phyloP scores from a whole-genome alignment of 192 early-diverging fungal species.

The Jimgerdemannia flammicorona region DNA sequence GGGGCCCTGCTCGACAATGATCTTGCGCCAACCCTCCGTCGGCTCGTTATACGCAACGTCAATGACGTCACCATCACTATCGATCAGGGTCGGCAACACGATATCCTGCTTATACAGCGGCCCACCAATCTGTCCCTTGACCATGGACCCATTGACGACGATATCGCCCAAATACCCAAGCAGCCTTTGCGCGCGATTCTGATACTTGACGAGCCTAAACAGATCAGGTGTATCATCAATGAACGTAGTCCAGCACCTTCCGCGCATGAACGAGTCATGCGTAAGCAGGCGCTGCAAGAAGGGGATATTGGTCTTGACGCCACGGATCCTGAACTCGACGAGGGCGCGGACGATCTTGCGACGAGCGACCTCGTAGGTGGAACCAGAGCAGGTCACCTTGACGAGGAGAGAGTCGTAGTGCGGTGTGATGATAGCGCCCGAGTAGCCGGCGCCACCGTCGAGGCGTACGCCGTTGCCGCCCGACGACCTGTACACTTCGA shows the following conservation, averaged over 20 bases:
- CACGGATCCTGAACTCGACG: slow-evolving; percentile 93
- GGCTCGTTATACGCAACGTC: slow-evolving; percentile 44
- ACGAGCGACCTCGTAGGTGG: slow-evolving; percentile 86
- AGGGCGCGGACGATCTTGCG: slow-evolving; percentile 85
- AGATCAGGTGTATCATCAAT: slow-evolving; percentile 96
- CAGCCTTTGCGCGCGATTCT: slow-evolving; percentile 85
- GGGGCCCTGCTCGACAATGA: slow-evolving; percentile 81
- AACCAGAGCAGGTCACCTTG: slow-evolving; percentile 85
- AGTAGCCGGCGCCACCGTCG: slow-evolving; percentile 86
- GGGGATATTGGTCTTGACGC: slow-evolving; percentile 95
- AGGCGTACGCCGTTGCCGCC: slow-evolving; percentile 86
- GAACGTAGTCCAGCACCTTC: slow-evolving; percentile 94
- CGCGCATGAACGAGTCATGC: slow-evolving; percentile 75
- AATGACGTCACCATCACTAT: slow-evolving; percentile 41
- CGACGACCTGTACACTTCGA: slow-evolving; percentile 90
- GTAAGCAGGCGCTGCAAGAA: slow-evolving; percentile 88
- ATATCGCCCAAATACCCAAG: slow-evolving; percentile 89
- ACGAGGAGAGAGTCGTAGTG: slow-evolving; percentile 95
- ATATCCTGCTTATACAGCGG: slow-evolving; percentile 67
- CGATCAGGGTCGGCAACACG: slow-evolving; percentile 55
- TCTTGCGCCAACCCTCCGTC: slow-evolving; percentile 82
- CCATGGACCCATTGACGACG: slow-evolving; percentile 86
- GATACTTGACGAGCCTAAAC: slow-evolving; percentile 72
- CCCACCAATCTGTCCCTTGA: slow-evolving; percentile 84
- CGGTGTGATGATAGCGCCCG: slow-evolving; percentile 90